Evolutionary conservation across 345 rosid species (phyloP).

Genomic region (Litchi chinensis): DNA sequence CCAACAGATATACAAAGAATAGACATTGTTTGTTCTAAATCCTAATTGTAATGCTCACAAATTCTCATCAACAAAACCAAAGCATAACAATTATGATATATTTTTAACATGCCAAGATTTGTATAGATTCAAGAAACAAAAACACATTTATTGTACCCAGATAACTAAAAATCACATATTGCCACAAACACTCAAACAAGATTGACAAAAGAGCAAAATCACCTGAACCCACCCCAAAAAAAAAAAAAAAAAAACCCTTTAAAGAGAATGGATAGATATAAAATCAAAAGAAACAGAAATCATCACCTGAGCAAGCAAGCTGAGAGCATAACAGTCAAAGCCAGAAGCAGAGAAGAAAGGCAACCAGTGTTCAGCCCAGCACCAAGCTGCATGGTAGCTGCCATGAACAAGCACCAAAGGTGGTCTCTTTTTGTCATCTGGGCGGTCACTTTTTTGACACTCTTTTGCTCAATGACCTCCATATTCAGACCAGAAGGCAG

Average conservation of each 20-base stretch:
- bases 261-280: not conserved
- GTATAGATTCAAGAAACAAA: not conserved
- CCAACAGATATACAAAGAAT: too few relatives aligned
- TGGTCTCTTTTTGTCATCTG: conserved; percentile 32
- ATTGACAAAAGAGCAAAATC: not conserved
- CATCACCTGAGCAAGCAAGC: conserved; percentile 79
- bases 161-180: not conserved
- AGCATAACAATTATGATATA: not conserved
- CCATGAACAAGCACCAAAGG: conserved; percentile 88
- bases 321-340: conserved; percentile 78
- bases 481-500: conserved; percentile 81
- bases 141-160: not conserved
- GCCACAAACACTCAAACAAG: not conserved
- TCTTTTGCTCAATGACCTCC: conserved; percentile 78
- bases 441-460: conserved; percentile 4
- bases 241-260: not conserved
- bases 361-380: conserved; percentile 94
- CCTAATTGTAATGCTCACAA: too few relatives aligned
- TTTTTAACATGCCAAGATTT: not conserved
- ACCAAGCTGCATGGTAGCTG: conserved; percentile 97
- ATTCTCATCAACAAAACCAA: conserved; percentile 3
- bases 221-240: not conserved
- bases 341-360: conserved; percentile 81
- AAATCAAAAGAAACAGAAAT: not conserved
- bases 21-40: too few relatives aligned